Evolutionary conservation across 2,329 filamentous ascomycete species (phyloP).

Genomic region (Rachicladosporium sp.): DNA sequence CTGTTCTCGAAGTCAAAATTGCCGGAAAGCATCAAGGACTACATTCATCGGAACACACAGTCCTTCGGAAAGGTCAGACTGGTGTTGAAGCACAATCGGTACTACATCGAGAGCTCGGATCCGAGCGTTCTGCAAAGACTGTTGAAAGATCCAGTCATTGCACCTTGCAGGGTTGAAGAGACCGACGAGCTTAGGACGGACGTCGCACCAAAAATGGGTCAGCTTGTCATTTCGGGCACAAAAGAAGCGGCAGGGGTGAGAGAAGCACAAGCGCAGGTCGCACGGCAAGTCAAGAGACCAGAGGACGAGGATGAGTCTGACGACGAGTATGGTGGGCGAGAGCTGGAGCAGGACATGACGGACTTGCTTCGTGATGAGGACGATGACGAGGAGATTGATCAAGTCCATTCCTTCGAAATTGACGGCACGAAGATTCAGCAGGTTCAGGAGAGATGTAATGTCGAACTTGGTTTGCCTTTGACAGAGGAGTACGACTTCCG

Average conservation of each 20-base stretch:
- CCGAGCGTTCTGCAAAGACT: conserved; percentile 74
- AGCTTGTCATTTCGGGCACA: conserved; percentile 84
- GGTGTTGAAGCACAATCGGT: conserved; percentile 86
- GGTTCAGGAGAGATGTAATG: conserved; percentile 72
- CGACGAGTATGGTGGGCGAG: conserved; percentile 40
- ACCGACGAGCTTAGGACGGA: conserved; percentile 63
- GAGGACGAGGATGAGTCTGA: conserved; percentile 40
- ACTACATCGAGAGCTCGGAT: conserved; percentile 87
- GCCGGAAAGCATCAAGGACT: conserved; percentile 65
- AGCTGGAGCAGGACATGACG: conserved; percentile 47
- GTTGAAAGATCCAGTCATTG: conserved; percentile 74
- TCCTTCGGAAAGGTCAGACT: conserved; percentile 94
- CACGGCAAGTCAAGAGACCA: conserved; percentile 29
- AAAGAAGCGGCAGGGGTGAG: conserved; percentile 82
- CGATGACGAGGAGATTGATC: conserved; percentile 74
- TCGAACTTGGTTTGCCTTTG: conserved; percentile 74
- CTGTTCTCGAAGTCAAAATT: conserved; percentile 79
- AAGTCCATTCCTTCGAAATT: conserved; percentile 90
- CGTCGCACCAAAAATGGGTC: conserved; percentile 73
- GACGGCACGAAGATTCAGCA: conserved; percentile 67
- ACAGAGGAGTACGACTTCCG: conserved; percentile 96
- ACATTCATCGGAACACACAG: conserved; percentile 71
- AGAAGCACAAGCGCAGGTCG: conserved; percentile 45
- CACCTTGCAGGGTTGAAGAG: conserved; percentile 62
- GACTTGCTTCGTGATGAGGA: conserved; percentile 61